Percentiles rank a stretch among this genome's conserved stretches.
These are phyloP conservation scores for Colletotrichum viniferum DNA, from an alignment of 2,329 filamentous ascomycete genomes.

Conservation along the genomic window DNA sequence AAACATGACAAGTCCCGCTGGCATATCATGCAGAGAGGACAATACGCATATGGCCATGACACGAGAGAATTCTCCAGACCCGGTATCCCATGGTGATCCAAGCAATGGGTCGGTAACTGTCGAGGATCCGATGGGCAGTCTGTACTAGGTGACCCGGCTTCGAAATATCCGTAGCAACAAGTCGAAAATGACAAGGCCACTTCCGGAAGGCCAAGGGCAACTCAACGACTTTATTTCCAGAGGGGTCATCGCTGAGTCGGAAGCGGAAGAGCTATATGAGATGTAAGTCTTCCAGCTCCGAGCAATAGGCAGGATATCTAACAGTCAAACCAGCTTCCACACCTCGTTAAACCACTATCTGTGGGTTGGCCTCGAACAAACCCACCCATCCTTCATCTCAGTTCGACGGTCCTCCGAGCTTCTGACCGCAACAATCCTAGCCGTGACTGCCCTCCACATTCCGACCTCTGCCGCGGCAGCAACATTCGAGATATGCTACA, in stretches of 20 bases:
- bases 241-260: conserved; percentile 47
- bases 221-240: conserved; percentile 50
- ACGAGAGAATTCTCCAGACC: not conserved
- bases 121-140: conserved; percentile 55
- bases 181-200: conserved; percentile 2
- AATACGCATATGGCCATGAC: not conserved
- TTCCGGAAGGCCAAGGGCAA: not conserved
- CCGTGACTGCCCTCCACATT: conserved; percentile 64
- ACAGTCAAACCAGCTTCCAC: conserved; percentile 38
- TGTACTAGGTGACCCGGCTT: conserved; percentile 59
- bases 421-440: conserved; percentile 60
- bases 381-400: conserved; percentile 51
- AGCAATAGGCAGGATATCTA: rapidly evolving
- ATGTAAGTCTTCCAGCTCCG: conserved; percentile 23
- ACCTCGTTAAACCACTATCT: conserved; percentile 54
- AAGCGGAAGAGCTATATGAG: conserved; percentile 54
- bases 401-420: conserved; percentile 60
- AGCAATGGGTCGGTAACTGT: conserved; percentile 25
- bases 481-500: conserved; percentile 58
- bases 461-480: conserved; percentile 54
- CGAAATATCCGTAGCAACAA: conserved; percentile 31
- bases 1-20: not conserved
- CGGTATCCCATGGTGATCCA: conserved; percentile 21
- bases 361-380: conserved; percentile 55
- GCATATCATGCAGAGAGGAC: not conserved